Conservation (phyloP, 768 basidiomycete genomes). For the Boletus reticuloceps region DNA sequence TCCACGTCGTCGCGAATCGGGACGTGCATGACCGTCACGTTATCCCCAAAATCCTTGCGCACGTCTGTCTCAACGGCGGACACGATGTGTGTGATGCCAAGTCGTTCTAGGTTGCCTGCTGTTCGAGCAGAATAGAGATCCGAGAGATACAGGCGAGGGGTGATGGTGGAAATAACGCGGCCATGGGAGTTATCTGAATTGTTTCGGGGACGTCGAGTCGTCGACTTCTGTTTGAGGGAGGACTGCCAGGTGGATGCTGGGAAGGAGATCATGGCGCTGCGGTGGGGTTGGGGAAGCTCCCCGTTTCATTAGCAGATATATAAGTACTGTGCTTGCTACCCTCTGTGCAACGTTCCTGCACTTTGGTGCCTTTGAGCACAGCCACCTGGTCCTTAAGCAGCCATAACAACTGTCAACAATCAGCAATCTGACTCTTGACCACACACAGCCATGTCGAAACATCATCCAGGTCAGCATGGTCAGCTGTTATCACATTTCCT, state of each 20-base stretch:
- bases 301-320: conserved; percentile 12
- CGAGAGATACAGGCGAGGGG: conserved; percentile 59
- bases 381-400: conserved; percentile 6
- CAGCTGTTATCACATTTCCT: not conserved
- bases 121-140: conserved; percentile 57
- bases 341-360: too few species aligned
- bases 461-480: conserved; percentile 67
- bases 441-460: conserved; percentile 70
- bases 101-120: conserved; percentile 42
- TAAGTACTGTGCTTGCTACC: not conserved
- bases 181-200: conserved; percentile 10
- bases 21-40: conserved; percentile 52
- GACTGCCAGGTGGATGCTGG: conserved; percentile 30
- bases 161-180: conserved; percentile 32
- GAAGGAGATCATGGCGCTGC: conserved; percentile 31
- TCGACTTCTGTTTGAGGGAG: conserved; percentile 23
- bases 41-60: conserved; percentile 19
- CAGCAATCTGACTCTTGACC: not conserved
- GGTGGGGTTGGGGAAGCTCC: not conserved
- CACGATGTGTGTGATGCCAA: conserved; percentile 74
- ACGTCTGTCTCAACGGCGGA: conserved; percentile 54
- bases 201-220: conserved; percentile 10
- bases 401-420: conserved; percentile 16
- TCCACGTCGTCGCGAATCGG: conserved; percentile 40
- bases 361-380: not conserved